Percentiles rank a stretch among this genome's conserved stretches.
phyloP scores from a whole-genome alignment of 352 stramenopile species.

The Phytopythium boreale region DNA sequence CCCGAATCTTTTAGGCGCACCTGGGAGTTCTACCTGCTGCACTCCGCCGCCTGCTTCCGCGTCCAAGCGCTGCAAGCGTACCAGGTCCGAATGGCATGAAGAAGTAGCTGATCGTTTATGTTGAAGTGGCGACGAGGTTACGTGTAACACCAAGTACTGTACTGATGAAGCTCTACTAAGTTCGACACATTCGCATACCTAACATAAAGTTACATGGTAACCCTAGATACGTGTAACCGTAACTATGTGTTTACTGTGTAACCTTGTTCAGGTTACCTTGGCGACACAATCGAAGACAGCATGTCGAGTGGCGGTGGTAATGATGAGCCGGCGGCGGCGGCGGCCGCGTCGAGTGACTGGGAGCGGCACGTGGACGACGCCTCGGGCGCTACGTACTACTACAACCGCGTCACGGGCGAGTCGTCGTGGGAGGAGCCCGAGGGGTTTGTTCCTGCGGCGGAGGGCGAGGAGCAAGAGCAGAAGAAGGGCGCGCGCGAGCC shows the following conservation, averaged over 20 bases:
- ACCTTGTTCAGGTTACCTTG: no score
- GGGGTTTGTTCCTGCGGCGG: constrained; percentile 22
- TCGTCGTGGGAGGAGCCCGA: constrained; percentile 67
- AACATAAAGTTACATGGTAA: no score
- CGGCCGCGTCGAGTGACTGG: constrained; percentile 34
- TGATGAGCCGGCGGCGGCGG: not conserved
- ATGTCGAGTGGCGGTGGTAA: not conserved
- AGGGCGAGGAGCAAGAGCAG: constrained; percentile 3
- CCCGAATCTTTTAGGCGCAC: constrained; percentile 81
- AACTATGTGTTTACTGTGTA: no score
- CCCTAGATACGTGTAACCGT: no score
- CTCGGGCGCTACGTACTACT: constrained; percentile 66
- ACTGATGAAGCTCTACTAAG: not conserved
- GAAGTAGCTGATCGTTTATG: not conserved
- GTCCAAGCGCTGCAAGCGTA: constrained; percentile 68
- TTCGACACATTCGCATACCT: not conserved
- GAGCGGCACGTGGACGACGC: constrained; percentile 69
- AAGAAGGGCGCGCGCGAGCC: constrained; percentile 13
- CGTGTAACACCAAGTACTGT: not conserved
- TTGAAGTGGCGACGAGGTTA: constrained; percentile 1
- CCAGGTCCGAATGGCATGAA: constrained; percentile 53
- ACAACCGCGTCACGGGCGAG: constrained; percentile 67
- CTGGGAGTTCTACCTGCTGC: constrained; percentile 88
- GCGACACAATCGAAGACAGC: not conserved
- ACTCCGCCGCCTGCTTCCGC: constrained; percentile 83